Conservation (phyloP, 2,329 filamentous ascomycete species). For the Hortaea werneckii region DNA sequence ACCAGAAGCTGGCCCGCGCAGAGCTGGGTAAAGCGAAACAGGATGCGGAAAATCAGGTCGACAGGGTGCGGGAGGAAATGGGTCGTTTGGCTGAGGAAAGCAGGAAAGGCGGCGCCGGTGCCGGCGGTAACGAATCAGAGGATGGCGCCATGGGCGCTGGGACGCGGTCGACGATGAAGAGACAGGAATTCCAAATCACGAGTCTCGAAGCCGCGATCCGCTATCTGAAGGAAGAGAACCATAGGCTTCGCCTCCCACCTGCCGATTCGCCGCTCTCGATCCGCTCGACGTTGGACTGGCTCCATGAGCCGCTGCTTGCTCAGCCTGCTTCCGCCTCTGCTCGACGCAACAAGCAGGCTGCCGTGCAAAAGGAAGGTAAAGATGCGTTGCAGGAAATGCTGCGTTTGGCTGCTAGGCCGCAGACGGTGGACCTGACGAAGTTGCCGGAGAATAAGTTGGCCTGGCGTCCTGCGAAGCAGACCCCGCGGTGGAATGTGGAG, state of each 20-base stretch:
- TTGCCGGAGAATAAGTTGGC: constrained; percentile 51
- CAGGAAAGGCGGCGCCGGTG: constrained; percentile 35
- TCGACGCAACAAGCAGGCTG: constrained; percentile 29
- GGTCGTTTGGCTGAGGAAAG: constrained; percentile 16
- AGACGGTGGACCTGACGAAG: constrained; percentile 39
- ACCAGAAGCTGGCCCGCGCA: constrained; percentile 47
- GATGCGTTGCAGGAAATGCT: constrained; percentile 57
- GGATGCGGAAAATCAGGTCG: constrained; percentile 18
- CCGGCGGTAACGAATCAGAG: constrained; percentile 47
- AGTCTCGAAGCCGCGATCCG: constrained; percentile 54
- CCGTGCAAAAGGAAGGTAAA: constrained; percentile 51
- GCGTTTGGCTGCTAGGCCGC: constrained; percentile 47
- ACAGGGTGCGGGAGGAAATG: constrained; percentile 21
- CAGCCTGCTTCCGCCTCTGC: too few relatives aligned
- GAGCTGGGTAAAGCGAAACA: constrained; percentile 17
- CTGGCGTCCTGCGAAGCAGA: constrained; percentile 56
- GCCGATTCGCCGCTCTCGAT: constrained; percentile 10
- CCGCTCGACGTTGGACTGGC: constrained; percentile 45
- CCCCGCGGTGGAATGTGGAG: constrained; percentile 57
- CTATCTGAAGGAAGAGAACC: constrained; percentile 58
- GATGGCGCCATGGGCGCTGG: constrained; percentile 60
- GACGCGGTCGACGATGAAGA: constrained; percentile 59
- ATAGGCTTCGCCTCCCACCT: constrained; percentile 44
- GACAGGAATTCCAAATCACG: constrained; percentile 58
- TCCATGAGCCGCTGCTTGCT: constrained; percentile 47